Evolutionary conservation across 768 basidiomycete species (phyloP).

Genomic region (Agrocybe praecox): DNA sequence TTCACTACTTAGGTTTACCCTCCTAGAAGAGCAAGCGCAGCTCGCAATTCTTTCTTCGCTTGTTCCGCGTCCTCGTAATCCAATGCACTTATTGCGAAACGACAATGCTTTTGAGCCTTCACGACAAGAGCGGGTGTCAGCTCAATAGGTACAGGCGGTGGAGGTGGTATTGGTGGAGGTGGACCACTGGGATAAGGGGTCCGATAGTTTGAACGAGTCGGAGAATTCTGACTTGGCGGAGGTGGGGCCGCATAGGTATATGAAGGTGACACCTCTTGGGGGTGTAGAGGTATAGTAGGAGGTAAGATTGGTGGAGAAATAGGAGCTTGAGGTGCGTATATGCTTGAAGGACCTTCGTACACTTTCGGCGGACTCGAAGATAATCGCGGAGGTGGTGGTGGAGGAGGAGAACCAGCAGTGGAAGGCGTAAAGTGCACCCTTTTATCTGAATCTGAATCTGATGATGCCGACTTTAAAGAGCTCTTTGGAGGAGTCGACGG

Average conservation of each 20-base stretch:
- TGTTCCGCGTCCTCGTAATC: slow-evolving; percentile 94
- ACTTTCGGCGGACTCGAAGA: slow-evolving; percentile 11
- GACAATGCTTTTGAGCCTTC: slow-evolving; percentile 88
- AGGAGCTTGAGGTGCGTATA: slow-evolving; percentile 19
- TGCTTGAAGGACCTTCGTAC: slow-evolving; percentile 22
- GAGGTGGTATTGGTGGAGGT: slow-evolving; percentile 21
- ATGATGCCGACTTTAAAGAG: slow-evolving; percentile 30
- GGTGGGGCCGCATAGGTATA: slow-evolving; percentile 20
- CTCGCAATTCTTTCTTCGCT: slow-evolving; percentile 79
- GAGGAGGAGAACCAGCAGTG: slow-evolving; percentile 31
- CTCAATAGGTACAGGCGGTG: slow-evolving; percentile 36
- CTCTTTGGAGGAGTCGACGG: slow-evolving; percentile 20
- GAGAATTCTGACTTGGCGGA: slow-evolving; percentile 13
- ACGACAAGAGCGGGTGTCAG: slow-evolving; percentile 68
- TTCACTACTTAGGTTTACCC: slow-evolving; percentile 31
- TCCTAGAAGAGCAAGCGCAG: slow-evolving; percentile 71
- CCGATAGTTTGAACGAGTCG: slow-evolving; percentile 6
- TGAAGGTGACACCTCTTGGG: slow-evolving; percentile 15
- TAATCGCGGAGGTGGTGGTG: slow-evolving; percentile 14
- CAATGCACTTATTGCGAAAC: slow-evolving; percentile 91
- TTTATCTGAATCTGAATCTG: slow-evolving; percentile 36
- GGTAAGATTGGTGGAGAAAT: slow-evolving; percentile 11
- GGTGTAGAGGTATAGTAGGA: slow-evolving; percentile 10
- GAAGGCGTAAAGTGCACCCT: slow-evolving; percentile 55
- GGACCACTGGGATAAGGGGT: slow-evolving; percentile 11